Base-by-base conservation (phyloP, 2,329 filamentous ascomycete species). In the Diplodia sapinea region DNA sequence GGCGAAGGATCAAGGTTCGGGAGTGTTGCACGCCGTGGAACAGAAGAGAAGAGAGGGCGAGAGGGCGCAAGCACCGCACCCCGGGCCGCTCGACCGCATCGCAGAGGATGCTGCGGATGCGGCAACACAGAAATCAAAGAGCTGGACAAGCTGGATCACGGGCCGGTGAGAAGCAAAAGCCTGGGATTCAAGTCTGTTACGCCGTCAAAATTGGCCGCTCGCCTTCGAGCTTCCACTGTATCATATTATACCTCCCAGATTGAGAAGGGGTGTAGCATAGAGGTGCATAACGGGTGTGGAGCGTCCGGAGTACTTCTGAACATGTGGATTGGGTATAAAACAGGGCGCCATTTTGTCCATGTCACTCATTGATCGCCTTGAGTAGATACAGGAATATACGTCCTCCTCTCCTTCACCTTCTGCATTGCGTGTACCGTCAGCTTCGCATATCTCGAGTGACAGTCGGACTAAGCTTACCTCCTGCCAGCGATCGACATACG, bases 401-500 rank as follows among this genome's bases (percentile, higher is more conserved):
- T 79, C 68, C 80, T 80, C 70, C 83, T 78, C 72, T 85, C 82
- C 70, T 81, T 78, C 49, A 79, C 79, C 70, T 79, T 80, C 82
- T 85, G 49, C 33, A 20, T 36, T 23, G 51, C 52, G 38, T 43
- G 15, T n/a, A n/a, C 29, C 29, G 64, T 66, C 52, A 66, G 64
- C 54, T n/a, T 29, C 5, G 31, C n/a, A 9, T 20, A n/a, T 26
- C 26, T n/a, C 3, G 50, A 17, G 6, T 8, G 33, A 49, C 31
- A 11, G 13, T 4, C 13, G 13, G 23, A 62, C 20, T 47, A 17
- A 38, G 13, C 80, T 71, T 79, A 85, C 84, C 77, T 85, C 82
- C 70, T 83, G 75, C 82, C 84, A 87, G 70, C 81, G 82, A 71
- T 85, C 82, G 33, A 87, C 80, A 82, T 84, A 89, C 1, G 88